Evolutionary conservation across 2,329 filamentous ascomycete species (phyloP), one percentile per base, ranked within the genome.

Genomic region (Arthroderma uncinatum): DNA sequence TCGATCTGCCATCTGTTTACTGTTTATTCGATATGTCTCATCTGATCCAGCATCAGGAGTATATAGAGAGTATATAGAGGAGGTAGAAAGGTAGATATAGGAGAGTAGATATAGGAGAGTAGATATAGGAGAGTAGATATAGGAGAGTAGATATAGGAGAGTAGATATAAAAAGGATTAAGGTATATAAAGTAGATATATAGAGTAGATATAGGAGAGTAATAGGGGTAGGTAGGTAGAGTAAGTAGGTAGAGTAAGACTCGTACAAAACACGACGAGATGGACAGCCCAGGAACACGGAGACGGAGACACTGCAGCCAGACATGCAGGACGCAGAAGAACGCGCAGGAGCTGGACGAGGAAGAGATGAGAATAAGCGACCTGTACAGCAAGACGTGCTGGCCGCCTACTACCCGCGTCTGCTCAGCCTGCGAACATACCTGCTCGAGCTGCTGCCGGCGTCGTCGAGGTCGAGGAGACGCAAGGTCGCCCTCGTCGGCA

Each of bases 361-460:
- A 8, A n/a, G n/a, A 44, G 40, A 8, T 23, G 4, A 21, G 6
- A 4, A 44, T 44, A 8, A 19, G 19, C 48, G 9, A n/a, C 21
- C 19, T 25, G 36, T 37, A 21, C 16, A 28, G 36, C 84, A 89
- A 66, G 81, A 82, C 56, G 78, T 93, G 34, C 76, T 95, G 57
- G 77, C 77, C 48, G 79, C 80, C 60, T 87, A 85, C 71, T 95
- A 90, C 71, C 72, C 78, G 6, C 71, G 78, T 50, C 79, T 90
- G 10, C 70, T 82, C 57, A 83, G 83, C 0, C 74, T 95, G 58
- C 83, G 89, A 64, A 77, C 85, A 58, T 87, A 89, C 72, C 74
- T 91, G 39, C 74, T 91, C 52, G 74, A 75, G 19, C 80, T 77
- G 59, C 78, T 94, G 9, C 85, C 87, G 0, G 62, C 70, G n/a